Conservation (phyloP, 805 yeast species). For the Zygosaccharomyces pseudorouxii region DNA sequence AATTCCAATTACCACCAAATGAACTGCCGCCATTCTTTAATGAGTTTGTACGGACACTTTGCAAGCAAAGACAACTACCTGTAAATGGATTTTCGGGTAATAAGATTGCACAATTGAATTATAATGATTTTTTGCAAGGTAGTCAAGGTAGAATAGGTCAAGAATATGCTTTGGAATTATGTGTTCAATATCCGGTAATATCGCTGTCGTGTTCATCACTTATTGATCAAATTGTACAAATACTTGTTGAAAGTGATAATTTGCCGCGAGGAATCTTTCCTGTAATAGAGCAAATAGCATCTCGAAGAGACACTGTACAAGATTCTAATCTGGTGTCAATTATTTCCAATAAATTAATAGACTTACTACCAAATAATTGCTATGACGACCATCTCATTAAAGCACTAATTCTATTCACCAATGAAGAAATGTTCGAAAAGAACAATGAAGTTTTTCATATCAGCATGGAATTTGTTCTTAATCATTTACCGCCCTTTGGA, state of each 20-base stretch:
- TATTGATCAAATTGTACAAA: background rate
- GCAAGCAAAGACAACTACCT: conserved; percentile 6
- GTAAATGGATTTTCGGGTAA: conserved; percentile 1
- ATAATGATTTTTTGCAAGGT: conserved; percentile 19
- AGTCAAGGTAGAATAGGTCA: conserved; percentile 13
- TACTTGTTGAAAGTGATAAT: background rate
- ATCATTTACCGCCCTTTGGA: conserved; percentile 1
- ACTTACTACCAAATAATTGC: conserved; percentile 2
- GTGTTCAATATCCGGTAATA: conserved; percentile 10
- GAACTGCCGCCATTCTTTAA: conserved; percentile 8
- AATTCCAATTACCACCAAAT: conserved; percentile 7
- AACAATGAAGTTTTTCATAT: conserved; percentile 4
- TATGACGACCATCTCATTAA: conserved; percentile 16
- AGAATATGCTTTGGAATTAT: conserved; percentile 10
- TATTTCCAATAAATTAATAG: conserved; percentile 1
- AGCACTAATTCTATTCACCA: conserved; percentile 25
- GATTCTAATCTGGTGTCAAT: background rate
- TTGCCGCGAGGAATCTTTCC: background rate
- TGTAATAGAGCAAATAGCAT: background rate
- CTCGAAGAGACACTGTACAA: background rate
- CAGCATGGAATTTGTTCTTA: conserved; percentile 6
- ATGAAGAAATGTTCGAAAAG: conserved; percentile 7
- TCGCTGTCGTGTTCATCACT: background rate
- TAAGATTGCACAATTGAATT: conserved; percentile 20
- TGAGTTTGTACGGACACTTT: conserved; percentile 3